A percentile compares a stretch with the other conserved stretches of the same genome.
phyloP scores from a whole-genome alignment of 2,329 filamentous ascomycete species.

The Aspergillus nomiae region DNA sequence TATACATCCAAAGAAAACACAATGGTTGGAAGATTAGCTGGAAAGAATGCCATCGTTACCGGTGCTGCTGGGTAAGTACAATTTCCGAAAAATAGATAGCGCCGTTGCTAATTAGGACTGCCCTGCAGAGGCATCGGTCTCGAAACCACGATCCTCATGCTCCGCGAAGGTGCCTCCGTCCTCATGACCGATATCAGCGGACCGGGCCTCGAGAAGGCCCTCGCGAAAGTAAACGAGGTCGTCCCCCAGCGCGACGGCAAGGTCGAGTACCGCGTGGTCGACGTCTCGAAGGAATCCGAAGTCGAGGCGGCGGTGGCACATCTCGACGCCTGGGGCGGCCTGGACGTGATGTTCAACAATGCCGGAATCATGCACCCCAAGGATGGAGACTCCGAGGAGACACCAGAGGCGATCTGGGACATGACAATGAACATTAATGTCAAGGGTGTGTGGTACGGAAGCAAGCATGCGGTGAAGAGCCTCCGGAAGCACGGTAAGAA shows the following conservation, averaged over 20 bases:
- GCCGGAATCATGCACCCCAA: slow-evolving; percentile 93
- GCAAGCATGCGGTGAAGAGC: slow-evolving; percentile 85
- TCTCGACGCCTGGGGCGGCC: slow-evolving; percentile 80
- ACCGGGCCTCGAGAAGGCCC: slow-evolving; percentile 73
- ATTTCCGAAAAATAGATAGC: not conserved
- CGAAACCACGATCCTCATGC: slow-evolving; percentile 87
- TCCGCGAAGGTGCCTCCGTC: slow-evolving; percentile 81
- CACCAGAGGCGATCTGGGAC: slow-evolving; percentile 90
- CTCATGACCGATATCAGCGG: slow-evolving; percentile 83
- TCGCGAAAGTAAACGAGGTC: slow-evolving; percentile 72
- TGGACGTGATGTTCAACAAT: slow-evolving; percentile 96
- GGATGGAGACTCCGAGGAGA: slow-evolving; percentile 78
- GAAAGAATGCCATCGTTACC: slow-evolving; percentile 25
- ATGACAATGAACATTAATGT: slow-evolving; percentile 93
- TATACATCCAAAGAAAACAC: not conserved
- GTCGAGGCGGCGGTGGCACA: slow-evolving; percentile 73
- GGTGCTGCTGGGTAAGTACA: slow-evolving; percentile 21
- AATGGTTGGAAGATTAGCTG: slow-evolving; percentile 25
- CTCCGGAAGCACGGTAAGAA: slow-evolving; percentile 79
- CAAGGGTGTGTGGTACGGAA: slow-evolving; percentile 96
- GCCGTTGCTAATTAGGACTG: not conserved
- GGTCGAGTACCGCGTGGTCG: slow-evolving; percentile 45
- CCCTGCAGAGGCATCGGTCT: slow-evolving; percentile 77
- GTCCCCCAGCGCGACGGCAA: slow-evolving; percentile 52
- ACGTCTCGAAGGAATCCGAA: slow-evolving; percentile 83